Base-by-base conservation (phyloP, 2,329 filamentous ascomycete species). In the Cercospora janseana region DNA sequence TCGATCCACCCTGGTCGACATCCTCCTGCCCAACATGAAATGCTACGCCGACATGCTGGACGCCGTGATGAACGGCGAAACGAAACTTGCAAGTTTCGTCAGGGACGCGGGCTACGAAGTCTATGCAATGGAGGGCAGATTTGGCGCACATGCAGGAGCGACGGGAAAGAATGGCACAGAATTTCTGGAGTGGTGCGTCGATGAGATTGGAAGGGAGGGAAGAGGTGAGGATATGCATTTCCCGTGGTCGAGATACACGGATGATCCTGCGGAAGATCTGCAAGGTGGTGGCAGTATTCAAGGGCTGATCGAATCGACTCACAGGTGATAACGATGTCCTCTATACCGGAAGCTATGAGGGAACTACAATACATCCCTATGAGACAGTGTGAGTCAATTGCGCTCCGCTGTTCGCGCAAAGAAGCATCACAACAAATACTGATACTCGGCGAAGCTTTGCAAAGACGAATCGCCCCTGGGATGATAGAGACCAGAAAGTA, bases 161-260 rank as follows among this genome's bases (percentile, higher is more conserved):
- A 50, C 20, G 4, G 26, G 46, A 20, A 57, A 55, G 48, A 38
- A 52, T 20, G 31, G 45, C 1, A 37, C 38, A 15, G 26, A 40
- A 8, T 57, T 57, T 10, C n/a, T 57, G 41, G 52, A 57, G n/a
- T 57, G 55, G 55, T 57, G 55, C 27, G 26, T 49, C 2, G 49
- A 49, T 21, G 45, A 18, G 6, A 29, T 32, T 4, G 26, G 41
- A 13, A 46, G 27, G 6, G 16, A 2, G 21, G 34, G 35, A 8
- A 46, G 41, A 32, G 45, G 40, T 34, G 18, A 31, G 18, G 32
- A 20, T 32, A 4, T 6, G 16, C 16, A 3, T n/a, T 13, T 13
- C 6, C 3, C 29, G 13, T 15, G 29, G n/a, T n/a, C 4, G 6
- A 13, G 12, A 3, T 4, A 6, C 3, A 6, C 16, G 10, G 4